Evolutionary conservation across 257 asterid genomes (phyloP).

Genomic region (Linderniella brevidens): DNA sequence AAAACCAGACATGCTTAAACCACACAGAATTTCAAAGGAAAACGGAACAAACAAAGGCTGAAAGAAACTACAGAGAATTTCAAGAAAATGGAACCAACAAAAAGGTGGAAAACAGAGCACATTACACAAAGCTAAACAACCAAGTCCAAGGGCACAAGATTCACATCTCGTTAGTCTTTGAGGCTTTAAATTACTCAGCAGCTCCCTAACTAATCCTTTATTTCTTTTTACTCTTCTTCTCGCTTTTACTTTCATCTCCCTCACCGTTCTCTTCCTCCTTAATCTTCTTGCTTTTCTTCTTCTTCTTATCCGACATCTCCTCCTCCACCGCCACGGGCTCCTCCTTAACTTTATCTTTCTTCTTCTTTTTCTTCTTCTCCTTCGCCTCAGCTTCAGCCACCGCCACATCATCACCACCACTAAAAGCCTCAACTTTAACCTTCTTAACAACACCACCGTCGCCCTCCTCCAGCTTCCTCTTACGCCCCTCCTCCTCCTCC

Average conservation of each 20-base stretch:
- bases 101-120: too few relatives aligned
- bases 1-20: too few relatives aligned
- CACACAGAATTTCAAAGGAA: too few relatives aligned
- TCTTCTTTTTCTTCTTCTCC: conserved; percentile 3
- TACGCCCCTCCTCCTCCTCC: not conserved
- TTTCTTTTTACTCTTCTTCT: not conserved
- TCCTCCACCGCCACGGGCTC: not conserved
- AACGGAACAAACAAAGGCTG: too few relatives aligned
- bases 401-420: not conserved
- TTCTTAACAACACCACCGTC: not conserved
- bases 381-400: not conserved
- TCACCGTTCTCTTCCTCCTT: conserved; percentile 1
- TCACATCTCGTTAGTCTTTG: too few relatives aligned
- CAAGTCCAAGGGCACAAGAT: too few relatives aligned
- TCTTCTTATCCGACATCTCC: conserved; percentile 4
- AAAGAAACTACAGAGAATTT: too few relatives aligned
- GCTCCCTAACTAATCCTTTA: too few relatives aligned
- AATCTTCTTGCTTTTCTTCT: not conserved
- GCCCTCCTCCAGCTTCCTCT: not conserved
- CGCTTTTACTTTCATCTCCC: not conserved
- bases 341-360: not conserved
- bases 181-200: too few relatives aligned
- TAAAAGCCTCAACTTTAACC: not conserved
- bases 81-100: too few relatives aligned
- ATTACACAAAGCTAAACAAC: too few relatives aligned